Evolutionary conservation across 1,284 basidiomycete genomes (phyloP), one percentile per base, ranked within the genome.

Genomic region (Exsudoporus floridanus): DNA sequence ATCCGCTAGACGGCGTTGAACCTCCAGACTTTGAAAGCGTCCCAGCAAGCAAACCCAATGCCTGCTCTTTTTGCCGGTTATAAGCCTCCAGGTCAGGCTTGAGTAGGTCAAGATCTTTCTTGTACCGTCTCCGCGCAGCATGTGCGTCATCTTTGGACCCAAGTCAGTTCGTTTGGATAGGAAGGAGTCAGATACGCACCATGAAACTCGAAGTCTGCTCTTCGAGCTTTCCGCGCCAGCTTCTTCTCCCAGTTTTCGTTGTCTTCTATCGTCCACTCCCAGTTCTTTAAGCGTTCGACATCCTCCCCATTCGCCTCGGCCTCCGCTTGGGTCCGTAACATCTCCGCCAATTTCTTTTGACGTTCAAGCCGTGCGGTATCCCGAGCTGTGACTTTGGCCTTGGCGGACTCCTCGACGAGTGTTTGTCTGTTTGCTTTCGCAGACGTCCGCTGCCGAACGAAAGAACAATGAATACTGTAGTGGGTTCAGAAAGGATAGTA

Each of bases 231-330:
- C 50, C 62, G 65, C 4, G 65, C 65, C 61, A 62, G 28, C 44
- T 64, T 64, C 46, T 64, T 63, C 40, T 63, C 65, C 62, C 62
- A 63, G 18, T 67, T 67, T 30, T 67, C 62, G 18, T 67, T 63
- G 25, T 63, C 62, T 25, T 63, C 62, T 53, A 63, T 63, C 12
- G 62, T 63, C 62, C 62, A 67, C n/a, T 64, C 62, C 62, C 62
- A 64, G 36, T 64, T 66, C 54, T 64, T 67, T 36, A 50, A 53
- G 7, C 62, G 65, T 42, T 96, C 95, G 95, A 56, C 82, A 75
- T 62, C 98, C 86, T 88, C 92, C 13, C 95, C 96, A 1, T 80
- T 77, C 56, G 94, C 94, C 65, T 89, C 87, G 0, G 94, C 92
- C 59, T 96, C 92, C 3, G 90, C 85, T 72, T 95, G 94, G 58